Evolutionary conservation across 768 basidiomycete species (phyloP).

Genomic region (Boletellus ananiceps): DNA sequence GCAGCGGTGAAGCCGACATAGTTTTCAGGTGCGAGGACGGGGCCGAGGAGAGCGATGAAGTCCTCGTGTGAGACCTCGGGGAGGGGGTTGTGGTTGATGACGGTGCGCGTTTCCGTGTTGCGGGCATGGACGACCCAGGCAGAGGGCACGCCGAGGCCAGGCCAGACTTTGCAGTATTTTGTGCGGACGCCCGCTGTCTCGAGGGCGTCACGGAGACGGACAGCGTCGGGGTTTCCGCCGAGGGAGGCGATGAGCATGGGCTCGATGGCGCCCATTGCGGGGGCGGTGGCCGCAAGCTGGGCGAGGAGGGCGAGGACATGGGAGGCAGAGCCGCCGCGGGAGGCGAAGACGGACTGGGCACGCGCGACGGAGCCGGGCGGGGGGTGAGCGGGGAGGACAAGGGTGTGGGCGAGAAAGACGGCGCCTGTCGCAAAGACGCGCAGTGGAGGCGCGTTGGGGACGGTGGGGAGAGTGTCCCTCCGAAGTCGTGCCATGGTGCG

Average conservation of each 20-base stretch:
- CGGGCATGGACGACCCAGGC: slow-evolving; percentile 81
- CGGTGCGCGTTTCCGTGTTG: slow-evolving; percentile 59
- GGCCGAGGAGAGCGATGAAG: slow-evolving; percentile 73
- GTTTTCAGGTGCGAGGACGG: slow-evolving; percentile 79
- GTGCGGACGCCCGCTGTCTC: slow-evolving; percentile 66
- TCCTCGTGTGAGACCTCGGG: slow-evolving; percentile 86
- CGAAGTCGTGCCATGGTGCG: no score
- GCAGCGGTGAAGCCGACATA: slow-evolving; percentile 37
- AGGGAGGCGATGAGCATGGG: slow-evolving; percentile 71
- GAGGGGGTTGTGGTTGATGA: slow-evolving; percentile 84
- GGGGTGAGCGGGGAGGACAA: slow-evolving; percentile 59
- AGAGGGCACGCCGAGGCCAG: slow-evolving; percentile 65
- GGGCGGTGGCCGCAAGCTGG: slow-evolving; percentile 47
- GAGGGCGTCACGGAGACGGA: slow-evolving; percentile 57
- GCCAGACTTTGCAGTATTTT: slow-evolving; percentile 70
- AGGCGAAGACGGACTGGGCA: slow-evolving; percentile 64
- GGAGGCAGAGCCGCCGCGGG: slow-evolving; percentile 69
- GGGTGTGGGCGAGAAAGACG: slow-evolving; percentile 70
- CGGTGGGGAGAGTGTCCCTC: no score
- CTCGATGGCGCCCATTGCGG: slow-evolving; percentile 29
- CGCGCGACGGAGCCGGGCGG: slow-evolving; percentile 53
- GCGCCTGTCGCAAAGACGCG: no score
- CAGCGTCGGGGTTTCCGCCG: slow-evolving; percentile 67
- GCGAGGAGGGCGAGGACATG: slow-evolving; percentile 67
- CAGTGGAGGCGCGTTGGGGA: no score